phyloP scores from a whole-genome alignment of 176 grass and related monocot genomes.

The Themeda triandra region DNA sequence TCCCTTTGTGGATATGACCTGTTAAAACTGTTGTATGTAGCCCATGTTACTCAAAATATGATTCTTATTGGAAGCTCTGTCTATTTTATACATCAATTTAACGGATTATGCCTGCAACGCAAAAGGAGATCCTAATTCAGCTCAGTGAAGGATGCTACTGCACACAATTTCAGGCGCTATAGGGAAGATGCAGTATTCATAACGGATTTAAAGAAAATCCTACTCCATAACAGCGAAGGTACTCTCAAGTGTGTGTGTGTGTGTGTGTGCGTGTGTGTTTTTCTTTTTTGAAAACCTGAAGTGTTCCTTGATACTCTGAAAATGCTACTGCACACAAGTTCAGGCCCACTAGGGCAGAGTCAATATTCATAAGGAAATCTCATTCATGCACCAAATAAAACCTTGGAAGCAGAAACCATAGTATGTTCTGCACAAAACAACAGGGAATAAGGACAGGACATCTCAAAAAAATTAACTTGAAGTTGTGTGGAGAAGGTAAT shows the following conservation, averaged over 20 bases:
- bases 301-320: neutral
- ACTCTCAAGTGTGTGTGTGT: no score
- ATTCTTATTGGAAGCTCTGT: neutral
- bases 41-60: neutral
- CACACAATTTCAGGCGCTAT: neutral
- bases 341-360: neutral
- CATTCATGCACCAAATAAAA: neutral
- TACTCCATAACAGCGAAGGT: neutral
- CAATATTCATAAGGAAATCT: neutral
- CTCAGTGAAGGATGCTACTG: neutral
- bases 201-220: neutral
- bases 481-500: neutral
- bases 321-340: neutral
- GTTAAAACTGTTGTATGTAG: neutral
- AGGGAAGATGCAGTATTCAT: neutral
- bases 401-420: neutral
- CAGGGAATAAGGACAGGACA: neutral
- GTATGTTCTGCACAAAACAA: neutral
- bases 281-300: no score
- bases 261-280: no score
- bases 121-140: neutral
- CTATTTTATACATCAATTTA: neutral
- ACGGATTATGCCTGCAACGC: neutral
- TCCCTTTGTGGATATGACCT: neutral
- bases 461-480: slow-evolving; percentile 12